Conservation (phyloP, 2,329 filamentous ascomycete genomes). For the Passalora sequoiae region DNA sequence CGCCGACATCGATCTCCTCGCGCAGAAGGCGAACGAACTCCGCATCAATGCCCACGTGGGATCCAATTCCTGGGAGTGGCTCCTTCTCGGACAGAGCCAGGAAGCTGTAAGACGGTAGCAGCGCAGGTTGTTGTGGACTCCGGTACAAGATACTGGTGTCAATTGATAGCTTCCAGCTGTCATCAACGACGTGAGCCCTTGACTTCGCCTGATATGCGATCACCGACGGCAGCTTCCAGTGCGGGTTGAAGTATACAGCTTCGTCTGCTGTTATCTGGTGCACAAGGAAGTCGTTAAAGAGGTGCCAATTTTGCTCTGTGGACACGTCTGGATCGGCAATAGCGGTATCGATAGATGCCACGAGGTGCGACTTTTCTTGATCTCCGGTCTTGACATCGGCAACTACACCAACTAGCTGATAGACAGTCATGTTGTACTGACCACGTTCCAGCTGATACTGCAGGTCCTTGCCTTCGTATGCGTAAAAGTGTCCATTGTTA, state of each 20-base stretch:
- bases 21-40: constrained; percentile 93
- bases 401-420: constrained; percentile 84
- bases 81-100: constrained; percentile 26
- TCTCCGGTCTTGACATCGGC: constrained; percentile 83
- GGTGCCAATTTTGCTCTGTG: constrained; percentile 72
- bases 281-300: constrained; percentile 97
- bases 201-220: constrained; percentile 79
- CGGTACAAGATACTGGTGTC: constrained; percentile 81
- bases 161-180: constrained; percentile 76
- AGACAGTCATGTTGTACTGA: constrained; percentile 76
- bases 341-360: constrained; percentile 79
- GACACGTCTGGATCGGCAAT: constrained; percentile 57
- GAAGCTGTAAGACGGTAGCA: constrained; percentile 27
- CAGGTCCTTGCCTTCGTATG: constrained; percentile 88
- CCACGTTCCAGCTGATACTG: constrained; percentile 72
- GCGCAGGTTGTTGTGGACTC: constrained; percentile 52
- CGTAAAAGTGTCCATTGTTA: constrained; percentile 86
- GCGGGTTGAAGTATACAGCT: constrained; percentile 79
- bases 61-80: constrained; percentile 58
- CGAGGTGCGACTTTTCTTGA: constrained; percentile 81
- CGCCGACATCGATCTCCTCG: constrained; percentile 93
- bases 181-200: constrained; percentile 75
- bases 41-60: constrained; percentile 81
- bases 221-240: constrained; percentile 90
- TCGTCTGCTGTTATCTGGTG: constrained; percentile 73